Conservation (phyloP, 768 basidiomycete species). For the Tylopilus plumbeoviolaceoides region DNA sequence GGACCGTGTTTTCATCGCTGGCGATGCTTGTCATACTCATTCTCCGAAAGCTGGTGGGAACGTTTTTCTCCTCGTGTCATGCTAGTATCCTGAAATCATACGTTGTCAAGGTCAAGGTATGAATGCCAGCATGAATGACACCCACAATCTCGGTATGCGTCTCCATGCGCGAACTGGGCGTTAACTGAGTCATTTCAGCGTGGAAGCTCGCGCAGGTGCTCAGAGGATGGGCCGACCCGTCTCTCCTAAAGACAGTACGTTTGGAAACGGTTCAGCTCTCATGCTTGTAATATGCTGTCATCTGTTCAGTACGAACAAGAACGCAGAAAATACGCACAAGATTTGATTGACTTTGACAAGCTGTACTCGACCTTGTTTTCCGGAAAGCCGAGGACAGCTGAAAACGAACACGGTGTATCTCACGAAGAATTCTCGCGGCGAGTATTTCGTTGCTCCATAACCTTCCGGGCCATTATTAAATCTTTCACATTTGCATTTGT, state of each 20-base stretch:
- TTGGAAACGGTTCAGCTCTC: neutral
- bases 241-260: conserved; percentile 40
- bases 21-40: conserved; percentile 72
- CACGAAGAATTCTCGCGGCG: conserved; percentile 36
- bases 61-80: neutral
- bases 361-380: conserved; percentile 65
- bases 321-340: conserved; percentile 63
- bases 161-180: conserved; percentile 17
- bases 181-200: conserved; percentile 43
- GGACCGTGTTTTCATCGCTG: conserved; percentile 70
- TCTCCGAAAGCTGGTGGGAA: conserved; percentile 58
- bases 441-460: neutral
- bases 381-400: conserved; percentile 52
- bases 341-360: conserved; percentile 69
- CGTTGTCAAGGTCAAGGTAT: conserved; percentile 58
- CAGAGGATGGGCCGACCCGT: conserved; percentile 36
- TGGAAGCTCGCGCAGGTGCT: conserved; percentile 50
- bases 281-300: neutral
- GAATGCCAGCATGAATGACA: conserved; percentile 76
- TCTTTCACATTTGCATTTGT: neutral
- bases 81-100: neutral
- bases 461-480: neutral
- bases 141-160: conserved; percentile 58
- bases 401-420: conserved; percentile 31
- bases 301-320: conserved; percentile 59